These are phyloP conservation scores for Fusarium sp. DNA, from an alignment of 2,329 filamentous ascomycete genomes.

Conservation along the genomic window DNA sequence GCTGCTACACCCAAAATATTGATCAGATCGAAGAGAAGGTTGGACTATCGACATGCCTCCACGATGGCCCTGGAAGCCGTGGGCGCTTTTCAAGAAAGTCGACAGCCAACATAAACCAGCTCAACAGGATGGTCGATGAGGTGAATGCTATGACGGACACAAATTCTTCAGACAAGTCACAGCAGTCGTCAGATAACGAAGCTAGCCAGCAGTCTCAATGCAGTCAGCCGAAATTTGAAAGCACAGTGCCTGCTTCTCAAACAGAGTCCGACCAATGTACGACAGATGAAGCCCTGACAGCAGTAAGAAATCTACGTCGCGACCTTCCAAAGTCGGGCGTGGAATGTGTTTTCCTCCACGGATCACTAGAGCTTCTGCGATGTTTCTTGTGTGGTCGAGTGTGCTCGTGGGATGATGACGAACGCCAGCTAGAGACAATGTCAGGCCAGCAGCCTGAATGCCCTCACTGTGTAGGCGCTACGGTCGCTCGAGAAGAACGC, in stretches of 20 bases:
- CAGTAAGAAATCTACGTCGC: conserved; percentile 35
- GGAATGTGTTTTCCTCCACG: conserved; percentile 76
- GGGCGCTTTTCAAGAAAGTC: conserved; percentile 66
- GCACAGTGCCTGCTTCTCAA: conserved; percentile 10
- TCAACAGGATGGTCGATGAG: conserved; percentile 52
- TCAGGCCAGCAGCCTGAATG: conserved; percentile 74
- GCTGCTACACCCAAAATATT: conserved; percentile 81
- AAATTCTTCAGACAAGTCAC: conserved; percentile 34
- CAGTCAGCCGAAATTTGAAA: conserved; percentile 25
- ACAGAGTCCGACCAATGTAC: conserved; percentile 34
- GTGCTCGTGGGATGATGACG: conserved; percentile 67
- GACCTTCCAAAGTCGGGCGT: conserved; percentile 56
- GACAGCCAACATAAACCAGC: conserved; percentile 46
- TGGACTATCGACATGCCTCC: conserved; percentile 70
- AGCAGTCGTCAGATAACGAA: conserved; percentile 32
- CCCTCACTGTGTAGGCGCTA: conserved; percentile 70
- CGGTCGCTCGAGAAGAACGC: conserved; percentile 67
- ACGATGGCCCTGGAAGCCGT: conserved; percentile 68
- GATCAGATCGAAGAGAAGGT: conserved; percentile 77
- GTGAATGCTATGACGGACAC: conserved; percentile 30
- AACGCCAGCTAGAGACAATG: conserved; percentile 64
- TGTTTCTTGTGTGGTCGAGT: conserved; percentile 70
- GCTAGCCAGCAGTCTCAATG: conserved; percentile 27
- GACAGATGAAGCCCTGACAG: conserved; percentile 27
- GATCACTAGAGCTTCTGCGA: conserved; percentile 70